Conservation (phyloP, 345 rosid species). For the Cochlearia excelsa region DNA sequence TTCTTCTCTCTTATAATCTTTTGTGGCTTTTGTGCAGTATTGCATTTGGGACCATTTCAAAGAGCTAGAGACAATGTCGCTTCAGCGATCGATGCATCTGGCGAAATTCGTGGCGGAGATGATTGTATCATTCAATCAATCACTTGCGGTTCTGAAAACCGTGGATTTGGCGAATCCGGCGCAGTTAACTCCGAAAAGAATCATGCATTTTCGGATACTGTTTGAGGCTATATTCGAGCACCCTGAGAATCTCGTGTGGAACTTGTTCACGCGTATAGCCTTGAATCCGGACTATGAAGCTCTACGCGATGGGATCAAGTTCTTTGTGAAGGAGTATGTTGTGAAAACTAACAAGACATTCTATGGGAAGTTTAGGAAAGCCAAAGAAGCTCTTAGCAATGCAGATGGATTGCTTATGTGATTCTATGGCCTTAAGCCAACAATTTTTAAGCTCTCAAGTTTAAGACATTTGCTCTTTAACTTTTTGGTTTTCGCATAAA, state of each 20-base stretch:
- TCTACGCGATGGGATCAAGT: conserved; percentile 62
- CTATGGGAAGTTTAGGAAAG: conserved; percentile 51
- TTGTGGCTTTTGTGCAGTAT: conserved; percentile 44
- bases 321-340: conserved; percentile 69
- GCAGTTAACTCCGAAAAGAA: conserved; percentile 57
- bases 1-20: neutral
- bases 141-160: conserved; percentile 67
- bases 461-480: conserved; percentile 10
- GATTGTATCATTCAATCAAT: conserved; percentile 61
- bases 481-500: neutral
- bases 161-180: conserved; percentile 55
- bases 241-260: conserved; percentile 68
- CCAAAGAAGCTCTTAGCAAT: conserved; percentile 75
- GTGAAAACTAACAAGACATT: conserved; percentile 46
- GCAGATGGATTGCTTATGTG: conserved; percentile 63
- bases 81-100: conserved; percentile 76
- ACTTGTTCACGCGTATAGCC: conserved; percentile 68
- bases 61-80: conserved; percentile 70
- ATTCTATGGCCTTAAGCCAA: neutral
- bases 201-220: conserved; percentile 80
- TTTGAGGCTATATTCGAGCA: conserved; percentile 70
- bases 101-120: conserved; percentile 85
- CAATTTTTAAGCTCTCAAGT: conserved; percentile 14
- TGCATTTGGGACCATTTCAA: conserved; percentile 90
- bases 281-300: conserved; percentile 63